Base-by-base conservation (phyloP, 805 yeast genomes). In the Yarrowia keelungensis region DNA sequence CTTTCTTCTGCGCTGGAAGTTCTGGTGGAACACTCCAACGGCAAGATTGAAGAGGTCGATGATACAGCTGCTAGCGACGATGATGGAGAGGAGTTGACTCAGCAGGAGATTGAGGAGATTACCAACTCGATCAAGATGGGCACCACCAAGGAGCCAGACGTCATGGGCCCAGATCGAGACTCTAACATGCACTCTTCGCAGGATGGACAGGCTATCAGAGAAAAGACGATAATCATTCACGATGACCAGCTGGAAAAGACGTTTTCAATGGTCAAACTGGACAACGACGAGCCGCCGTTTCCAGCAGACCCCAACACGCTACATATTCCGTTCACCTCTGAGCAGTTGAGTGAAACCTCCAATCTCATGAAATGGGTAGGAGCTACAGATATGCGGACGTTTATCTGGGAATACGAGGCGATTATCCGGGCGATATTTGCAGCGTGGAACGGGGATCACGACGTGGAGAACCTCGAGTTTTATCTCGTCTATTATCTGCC, bases 361-460 rank as follows among this genome's bases (percentile, higher is more conserved):
- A 49, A 49, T 9, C 56, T 62, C 39, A 41, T 41, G 39, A 47
- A 38, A n/a, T 62, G 67, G 67, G 54, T 49, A 11, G 67, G 67
- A 16, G 54, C 56, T 8, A 62, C 67, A 9, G 67, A 62, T n/a
- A 62, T 62, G 67, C 16, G 67, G 1, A 62, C 67, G 1, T 62
- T 62, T n/a, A 36, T 62, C 39, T 62, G 67, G 67, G 67, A 62
- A 38, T 62, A 62, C 15, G 67, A 62, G 56, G 67, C 67, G 26
- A 62, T 62, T 15, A 41, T 62, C 22, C 56, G 67, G 19, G 67
- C 56, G 46, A 47, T 62, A 26, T 62, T 62, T 38, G 67, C 67
- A 5, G 67, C 56, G 19, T 62, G 67, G 67, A 62, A 62, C 56
- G 39, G 45, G 1, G 67, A 49, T 12, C 22, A 62, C 8, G 67